Percentiles rank a stretch among this genome's conserved stretches.
phyloP scores from a whole-genome alignment of 192 early-diverging fungal species.

The Radiomyces spectabilis region DNA sequence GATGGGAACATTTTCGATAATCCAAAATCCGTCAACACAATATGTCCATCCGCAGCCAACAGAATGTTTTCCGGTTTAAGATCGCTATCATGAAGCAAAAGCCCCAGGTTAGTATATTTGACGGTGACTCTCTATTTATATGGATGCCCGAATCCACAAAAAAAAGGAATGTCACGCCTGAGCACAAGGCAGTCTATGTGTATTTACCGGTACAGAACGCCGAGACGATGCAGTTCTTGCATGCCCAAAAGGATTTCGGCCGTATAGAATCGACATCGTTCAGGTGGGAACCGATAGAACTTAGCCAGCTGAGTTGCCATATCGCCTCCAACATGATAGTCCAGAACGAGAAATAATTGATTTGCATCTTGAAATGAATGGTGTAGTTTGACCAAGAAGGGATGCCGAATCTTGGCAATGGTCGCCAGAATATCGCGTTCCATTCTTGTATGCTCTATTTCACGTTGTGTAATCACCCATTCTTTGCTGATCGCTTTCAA shows the following conservation, averaged over 20 bases:
- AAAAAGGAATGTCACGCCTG: no score
- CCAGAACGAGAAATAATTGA: slow-evolving; percentile 81
- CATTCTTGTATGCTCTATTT: slow-evolving; percentile 69
- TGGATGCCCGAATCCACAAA: no score
- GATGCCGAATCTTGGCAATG: slow-evolving; percentile 57
- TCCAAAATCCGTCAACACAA: slow-evolving; percentile 90
- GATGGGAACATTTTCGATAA: slow-evolving; percentile 71
- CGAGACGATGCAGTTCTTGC: slow-evolving; percentile 77
- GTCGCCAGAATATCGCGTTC: slow-evolving; percentile 70
- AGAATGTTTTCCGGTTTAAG: slow-evolving; percentile 73
- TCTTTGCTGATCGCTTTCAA: slow-evolving; percentile 49
- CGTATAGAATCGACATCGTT: slow-evolving; percentile 75
- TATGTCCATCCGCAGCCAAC: slow-evolving; percentile 65
- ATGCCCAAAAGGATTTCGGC: slow-evolving; percentile 83
- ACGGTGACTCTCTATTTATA: no score
- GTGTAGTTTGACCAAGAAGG: slow-evolving; percentile 85
- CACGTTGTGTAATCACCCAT: slow-evolving; percentile 64
- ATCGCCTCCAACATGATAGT: slow-evolving; percentile 87
- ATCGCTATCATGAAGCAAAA: slow-evolving; percentile 38
- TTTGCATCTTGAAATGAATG: slow-evolving; percentile 86
- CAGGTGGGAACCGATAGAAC: slow-evolving; percentile 52
- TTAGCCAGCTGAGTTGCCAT: slow-evolving; percentile 77
- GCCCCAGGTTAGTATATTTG: no score
- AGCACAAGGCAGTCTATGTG: no score
- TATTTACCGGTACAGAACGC: slow-evolving; percentile 68